phyloP scores from a whole-genome alignment of 2,329 filamentous ascomycete genomes.

The Zasmidium citrigriseum region DNA sequence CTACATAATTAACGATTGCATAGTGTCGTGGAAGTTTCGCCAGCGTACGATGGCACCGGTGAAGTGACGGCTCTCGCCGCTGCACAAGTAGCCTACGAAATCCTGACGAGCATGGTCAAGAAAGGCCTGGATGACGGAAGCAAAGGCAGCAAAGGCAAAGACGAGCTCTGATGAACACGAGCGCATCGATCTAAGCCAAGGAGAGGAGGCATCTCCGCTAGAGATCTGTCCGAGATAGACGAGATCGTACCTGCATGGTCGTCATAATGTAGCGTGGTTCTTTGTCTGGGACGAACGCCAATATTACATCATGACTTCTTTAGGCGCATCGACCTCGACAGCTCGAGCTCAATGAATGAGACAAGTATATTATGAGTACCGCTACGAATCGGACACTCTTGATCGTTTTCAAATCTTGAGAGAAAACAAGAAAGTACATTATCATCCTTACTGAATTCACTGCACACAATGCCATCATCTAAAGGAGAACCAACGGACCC shows the following conservation, averaged over 20 bases:
- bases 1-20: not conserved
- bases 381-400: too few relatives aligned
- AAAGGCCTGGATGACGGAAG: constrained; percentile 47
- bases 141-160: constrained; percentile 11
- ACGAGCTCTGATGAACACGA: constrained; percentile 32
- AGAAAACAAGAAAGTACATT: too few relatives aligned
- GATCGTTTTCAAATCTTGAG: too few relatives aligned
- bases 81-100: constrained; percentile 81
- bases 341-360: not conserved
- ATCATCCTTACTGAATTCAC: too few relatives aligned
- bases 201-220: too few relatives aligned
- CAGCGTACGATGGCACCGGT: constrained; percentile 76
- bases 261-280: not conserved
- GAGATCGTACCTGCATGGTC: constrained; percentile 4
- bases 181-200: not conserved
- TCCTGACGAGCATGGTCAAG: constrained; percentile 76
- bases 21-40: constrained; percentile 80
- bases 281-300: not conserved
- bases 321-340: not conserved
- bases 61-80: constrained; percentile 82
- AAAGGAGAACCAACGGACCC: constrained; percentile 37
- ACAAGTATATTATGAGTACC: too few relatives aligned
- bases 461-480: constrained; percentile 29
- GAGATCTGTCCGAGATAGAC: not conserved
- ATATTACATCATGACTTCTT: constrained; percentile 7